A percentile compares a stretch with the other conserved stretches of the same genome.
phyloP scores from a whole-genome alignment of 2,329 filamentous ascomycete species.

The Hypoxylon sp. region DNA sequence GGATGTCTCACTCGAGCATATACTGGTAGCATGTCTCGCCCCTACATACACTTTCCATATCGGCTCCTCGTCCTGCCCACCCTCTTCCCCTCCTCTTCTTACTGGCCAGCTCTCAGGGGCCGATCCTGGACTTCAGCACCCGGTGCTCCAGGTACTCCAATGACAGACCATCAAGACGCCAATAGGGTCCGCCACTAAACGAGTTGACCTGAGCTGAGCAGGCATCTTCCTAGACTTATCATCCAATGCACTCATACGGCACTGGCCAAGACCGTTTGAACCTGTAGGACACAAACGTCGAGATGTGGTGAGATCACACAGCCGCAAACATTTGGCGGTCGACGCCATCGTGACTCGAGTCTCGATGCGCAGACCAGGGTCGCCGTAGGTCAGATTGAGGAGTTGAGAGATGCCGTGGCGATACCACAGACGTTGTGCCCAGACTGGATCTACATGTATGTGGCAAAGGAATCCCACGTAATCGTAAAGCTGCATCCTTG shows the following conservation, averaged over 20 bases:
- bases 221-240: slow-evolving; percentile 4
- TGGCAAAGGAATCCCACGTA: not conserved
- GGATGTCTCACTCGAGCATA: slow-evolving; percentile 24
- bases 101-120: slow-evolving; percentile 5
- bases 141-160: slow-evolving; percentile 7
- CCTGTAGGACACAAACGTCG: slow-evolving; percentile 19
- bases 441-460: too few species aligned
- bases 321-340: slow-evolving; percentile 18
- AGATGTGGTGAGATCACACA: slow-evolving; percentile 17
- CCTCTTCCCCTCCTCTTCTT: not conserved
- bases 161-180: not conserved
- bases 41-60: slow-evolving; percentile 6
- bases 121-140: not conserved
- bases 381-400: not conserved
- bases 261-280: slow-evolving; percentile 1
- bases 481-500: not conserved
- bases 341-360: slow-evolving; percentile 6
- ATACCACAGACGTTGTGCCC: not conserved
- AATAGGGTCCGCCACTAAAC: slow-evolving; percentile 18
- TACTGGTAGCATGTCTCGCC: slow-evolving; percentile 21
- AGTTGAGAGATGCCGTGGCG: not conserved
- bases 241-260: not conserved
- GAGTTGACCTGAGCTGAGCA: slow-evolving; percentile 8
- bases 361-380: slow-evolving; percentile 3
- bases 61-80: not conserved